phyloP scores from a whole-genome alignment of 202 grass and related monocot species.

The Schoenoplectus triqueter region DNA sequence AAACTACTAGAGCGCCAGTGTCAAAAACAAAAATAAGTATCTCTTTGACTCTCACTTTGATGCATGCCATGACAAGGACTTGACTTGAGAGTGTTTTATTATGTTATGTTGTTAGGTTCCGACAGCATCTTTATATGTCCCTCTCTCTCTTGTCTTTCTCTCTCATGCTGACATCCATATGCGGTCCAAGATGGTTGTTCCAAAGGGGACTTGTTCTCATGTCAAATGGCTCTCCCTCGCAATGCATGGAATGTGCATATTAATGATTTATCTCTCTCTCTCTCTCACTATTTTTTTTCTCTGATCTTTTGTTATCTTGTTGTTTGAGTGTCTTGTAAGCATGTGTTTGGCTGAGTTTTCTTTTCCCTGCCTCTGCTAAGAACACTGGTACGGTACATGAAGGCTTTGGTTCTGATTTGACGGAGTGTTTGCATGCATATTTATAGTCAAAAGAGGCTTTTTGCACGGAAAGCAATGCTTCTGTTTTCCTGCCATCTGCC shows the following conservation, averaged over 20 bases:
- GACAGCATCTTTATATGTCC: slow-evolving; percentile 12
- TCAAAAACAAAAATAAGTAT: too few species aligned
- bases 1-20: too few species aligned
- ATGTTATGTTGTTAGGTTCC: background rate
- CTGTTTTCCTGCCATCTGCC: background rate
- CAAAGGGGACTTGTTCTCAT: slow-evolving; percentile 39
- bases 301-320: slow-evolving; percentile 32
- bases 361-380: slow-evolving; percentile 22
- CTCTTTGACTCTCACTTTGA: slow-evolving; percentile 28
- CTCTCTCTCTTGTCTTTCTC: background rate
- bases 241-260: slow-evolving; percentile 19
- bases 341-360: slow-evolving; percentile 36
- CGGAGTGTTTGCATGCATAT: slow-evolving; percentile 19
- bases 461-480: slow-evolving; percentile 33
- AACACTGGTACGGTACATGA: background rate
- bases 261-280: background rate
- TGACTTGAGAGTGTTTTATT: slow-evolving; percentile 25
- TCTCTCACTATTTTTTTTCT: background rate
- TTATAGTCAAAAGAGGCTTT: slow-evolving; percentile 44
- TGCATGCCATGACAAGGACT: slow-evolving; percentile 36
- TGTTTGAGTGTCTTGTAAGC: slow-evolving; percentile 29
- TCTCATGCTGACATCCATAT: background rate
- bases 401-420: slow-evolving; percentile 1
- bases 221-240: slow-evolving; percentile 43
- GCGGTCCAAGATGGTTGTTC: slow-evolving; percentile 22